phyloP scores from a whole-genome alignment of 352 stramenopile genomes.

The Peronospora belbahrii region DNA sequence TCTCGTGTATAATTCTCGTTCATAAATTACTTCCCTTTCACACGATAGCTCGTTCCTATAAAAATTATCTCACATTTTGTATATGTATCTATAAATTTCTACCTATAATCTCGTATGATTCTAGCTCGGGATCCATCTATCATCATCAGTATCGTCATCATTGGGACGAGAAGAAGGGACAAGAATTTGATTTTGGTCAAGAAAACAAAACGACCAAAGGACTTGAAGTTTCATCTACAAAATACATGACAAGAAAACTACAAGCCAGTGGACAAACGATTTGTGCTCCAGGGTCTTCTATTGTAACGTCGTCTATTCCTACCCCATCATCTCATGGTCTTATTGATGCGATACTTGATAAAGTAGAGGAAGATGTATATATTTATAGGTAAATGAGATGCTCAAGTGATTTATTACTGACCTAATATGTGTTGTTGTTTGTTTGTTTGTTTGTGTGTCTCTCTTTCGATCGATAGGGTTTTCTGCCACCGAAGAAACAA shows the following conservation, averaged over 20 bases:
- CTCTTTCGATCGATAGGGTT: too few relatives aligned
- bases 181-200: slow-evolving; percentile 9
- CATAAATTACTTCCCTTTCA: neutral
- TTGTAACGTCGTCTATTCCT: too few relatives aligned
- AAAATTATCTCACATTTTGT: too few relatives aligned
- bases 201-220: neutral
- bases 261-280: slow-evolving; percentile 24
- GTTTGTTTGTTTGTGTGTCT: slow-evolving; percentile 5
- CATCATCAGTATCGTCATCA: neutral
- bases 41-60: too few relatives aligned
- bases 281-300: slow-evolving; percentile 20
- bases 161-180: slow-evolving; percentile 1
- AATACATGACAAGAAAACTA: slow-evolving; percentile 10
- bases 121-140: neutral
- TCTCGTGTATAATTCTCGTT: too few relatives aligned
- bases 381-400: too few relatives aligned
- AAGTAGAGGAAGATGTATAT: slow-evolving; percentile 6
- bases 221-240: slow-evolving; percentile 1
- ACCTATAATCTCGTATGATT: too few relatives aligned
- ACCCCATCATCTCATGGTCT: neutral
- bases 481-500: slow-evolving; percentile 23
- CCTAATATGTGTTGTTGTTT: neutral
- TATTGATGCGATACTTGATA: slow-evolving; percentile 11
- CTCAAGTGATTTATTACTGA: neutral
- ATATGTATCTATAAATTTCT: too few relatives aligned